Conservation (phyloP, 2,329 filamentous ascomycete genomes). For the Ophiocordyceps polyrhachis-furcata region DNA sequence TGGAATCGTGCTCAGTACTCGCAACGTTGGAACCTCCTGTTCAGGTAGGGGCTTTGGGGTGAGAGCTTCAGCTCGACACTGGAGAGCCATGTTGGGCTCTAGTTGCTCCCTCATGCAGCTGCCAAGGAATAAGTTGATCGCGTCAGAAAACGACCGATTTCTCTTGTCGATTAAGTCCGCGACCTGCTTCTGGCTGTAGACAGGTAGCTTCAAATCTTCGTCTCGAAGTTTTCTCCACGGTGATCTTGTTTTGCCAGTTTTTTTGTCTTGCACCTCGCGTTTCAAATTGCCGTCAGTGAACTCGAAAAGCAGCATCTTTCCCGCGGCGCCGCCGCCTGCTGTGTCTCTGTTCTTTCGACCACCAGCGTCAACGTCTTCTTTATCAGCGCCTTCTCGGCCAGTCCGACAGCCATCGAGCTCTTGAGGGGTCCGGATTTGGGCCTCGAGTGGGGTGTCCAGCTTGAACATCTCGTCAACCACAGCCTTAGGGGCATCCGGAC, state of each 20-base stretch:
- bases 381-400: background rate
- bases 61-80: slow-evolving; percentile 34
- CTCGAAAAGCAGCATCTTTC: slow-evolving; percentile 73
- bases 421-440: slow-evolving; percentile 4
- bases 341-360: slow-evolving; percentile 6
- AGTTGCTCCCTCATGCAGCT: slow-evolving; percentile 43
- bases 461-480: slow-evolving; percentile 47
- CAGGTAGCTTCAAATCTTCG: slow-evolving; percentile 76
- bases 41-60: slow-evolving; percentile 41
- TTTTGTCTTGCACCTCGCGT: slow-evolving; percentile 51
- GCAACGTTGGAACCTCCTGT: slow-evolving; percentile 10
- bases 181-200: slow-evolving; percentile 88
- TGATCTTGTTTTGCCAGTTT: slow-evolving; percentile 54
- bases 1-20: slow-evolving; percentile 32
- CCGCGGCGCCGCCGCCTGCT: slow-evolving; percentile 14
- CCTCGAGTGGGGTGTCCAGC: slow-evolving; percentile 23
- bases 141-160: slow-evolving; percentile 63
- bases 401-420: too few relatives aligned
- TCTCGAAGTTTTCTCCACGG: slow-evolving; percentile 49
- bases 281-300: slow-evolving; percentile 86
- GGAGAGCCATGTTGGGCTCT: slow-evolving; percentile 50
- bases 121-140: slow-evolving; percentile 61
- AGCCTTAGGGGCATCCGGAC: slow-evolving; percentile 57
- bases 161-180: slow-evolving; percentile 73
- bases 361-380: background rate